Base-by-base conservation (phyloP, 495 filamentous ascomycete species). In the Aspergillus coremiiformis region DNA sequence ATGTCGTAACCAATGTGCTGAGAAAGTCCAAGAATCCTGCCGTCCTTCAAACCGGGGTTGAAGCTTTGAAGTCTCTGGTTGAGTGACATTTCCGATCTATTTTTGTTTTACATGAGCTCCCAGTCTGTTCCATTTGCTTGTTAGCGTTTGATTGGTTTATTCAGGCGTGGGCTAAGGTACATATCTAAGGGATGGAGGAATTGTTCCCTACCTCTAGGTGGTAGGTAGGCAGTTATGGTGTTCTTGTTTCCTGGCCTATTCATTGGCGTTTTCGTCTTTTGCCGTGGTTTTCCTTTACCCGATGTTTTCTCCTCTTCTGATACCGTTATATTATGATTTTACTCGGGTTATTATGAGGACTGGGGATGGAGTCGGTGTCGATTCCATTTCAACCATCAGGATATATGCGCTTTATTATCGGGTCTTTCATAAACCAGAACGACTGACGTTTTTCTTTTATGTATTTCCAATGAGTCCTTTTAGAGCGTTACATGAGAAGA, bases 11-110 rank as follows among this genome's bases (percentile, higher is more conserved):
- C 49, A 75, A 75, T 44, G 82, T 79, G 50, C 70, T 86, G 7
- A 85, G 83, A 72, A 79, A 78, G 62, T 82, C 81, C 3, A 70
- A 77, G 49, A 80, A 79, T 41, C 70, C 79, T 14, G 79, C 82
- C 37, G 80, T 89, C 21, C 65, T 90, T 9, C 76, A 86, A 66
- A 69, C 80, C 4, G 79, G 79, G 0, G 76, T 87, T 12, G 75
- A 84, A 59, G 78, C 79, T 3, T 64, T 87, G 56, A 84, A 85
- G 61, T 64, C 72, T 23, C 56, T 87, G 51, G 67, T 86, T 9
- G 35, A 43, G 15, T 51, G 41, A 27, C 23, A 12, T 45, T 21
- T 30, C 2, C 43, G 4, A 24, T 39, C 33, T 7, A 47, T 44
- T 21, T 35, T 15, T 46, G 20, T 27, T 39, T 6, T 29, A 50